phyloP scores from a whole-genome alignment of 495 filamentous ascomycete species.

The Venustampulla echinocandica region DNA sequence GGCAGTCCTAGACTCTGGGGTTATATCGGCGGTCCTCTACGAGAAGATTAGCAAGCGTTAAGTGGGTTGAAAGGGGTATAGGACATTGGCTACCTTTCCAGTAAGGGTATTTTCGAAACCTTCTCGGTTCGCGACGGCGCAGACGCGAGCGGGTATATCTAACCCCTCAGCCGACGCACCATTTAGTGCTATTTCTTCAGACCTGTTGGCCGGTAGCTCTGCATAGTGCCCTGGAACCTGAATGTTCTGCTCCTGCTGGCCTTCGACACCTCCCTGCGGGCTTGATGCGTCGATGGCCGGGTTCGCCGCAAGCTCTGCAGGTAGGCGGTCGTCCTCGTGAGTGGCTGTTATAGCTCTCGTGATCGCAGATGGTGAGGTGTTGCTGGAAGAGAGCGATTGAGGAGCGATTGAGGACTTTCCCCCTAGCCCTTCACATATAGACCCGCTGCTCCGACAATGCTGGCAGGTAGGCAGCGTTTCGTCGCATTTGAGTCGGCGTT shows the following conservation, averaged over 20 bases:
- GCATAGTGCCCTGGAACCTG: no score
- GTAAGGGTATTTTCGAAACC: not conserved
- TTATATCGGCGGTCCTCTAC: not conserved
- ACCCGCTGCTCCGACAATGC: not conserved
- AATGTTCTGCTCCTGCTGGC: no score
- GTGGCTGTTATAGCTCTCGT: not conserved
- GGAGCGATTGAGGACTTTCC: not conserved
- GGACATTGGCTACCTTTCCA: not conserved
- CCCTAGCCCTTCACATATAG: not conserved
- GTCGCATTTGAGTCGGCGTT: not conserved
- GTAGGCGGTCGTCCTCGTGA: not conserved
- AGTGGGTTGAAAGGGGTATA: not conserved
- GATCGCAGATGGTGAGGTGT: not conserved
- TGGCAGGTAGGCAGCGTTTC: not conserved
- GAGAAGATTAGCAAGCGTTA: not conserved
- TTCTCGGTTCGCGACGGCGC: not conserved
- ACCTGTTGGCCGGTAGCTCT: no score
- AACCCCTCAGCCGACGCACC: not conserved
- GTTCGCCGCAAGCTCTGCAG: not conserved
- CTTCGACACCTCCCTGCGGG: no score
- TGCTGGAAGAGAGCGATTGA: not conserved
- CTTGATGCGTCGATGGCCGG: not conserved
- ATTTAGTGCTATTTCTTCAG: not conserved
- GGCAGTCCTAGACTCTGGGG: not conserved
- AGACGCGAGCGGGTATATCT: no score